Conservation (phyloP, 1,284 basidiomycete species). For the Phellinidium pouzarii region DNA sequence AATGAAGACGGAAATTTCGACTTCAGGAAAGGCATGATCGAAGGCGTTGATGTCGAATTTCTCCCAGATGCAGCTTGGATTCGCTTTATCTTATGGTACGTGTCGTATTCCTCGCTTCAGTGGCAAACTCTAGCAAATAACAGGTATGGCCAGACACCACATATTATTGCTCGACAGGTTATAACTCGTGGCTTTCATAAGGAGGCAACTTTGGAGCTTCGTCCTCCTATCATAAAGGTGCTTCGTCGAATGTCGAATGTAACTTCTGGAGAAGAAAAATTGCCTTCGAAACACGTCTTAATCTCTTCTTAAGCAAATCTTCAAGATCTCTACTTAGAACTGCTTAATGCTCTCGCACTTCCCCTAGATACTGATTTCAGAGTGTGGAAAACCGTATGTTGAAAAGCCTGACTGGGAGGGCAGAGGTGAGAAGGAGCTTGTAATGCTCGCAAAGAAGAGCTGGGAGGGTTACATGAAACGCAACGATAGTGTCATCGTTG, state of each 20-base stretch:
- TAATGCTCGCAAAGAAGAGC: slow-evolving; percentile 77
- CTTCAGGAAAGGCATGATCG: slow-evolving; percentile 36
- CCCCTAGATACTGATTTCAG: slow-evolving; percentile 37
- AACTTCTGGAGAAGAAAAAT: slow-evolving; percentile 23
- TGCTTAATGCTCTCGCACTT: slow-evolving; percentile 32
- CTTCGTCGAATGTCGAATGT: slow-evolving; percentile 36
- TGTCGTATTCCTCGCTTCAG: slow-evolving; percentile 15
- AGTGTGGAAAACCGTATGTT: slow-evolving; percentile 84
- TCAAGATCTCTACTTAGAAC: slow-evolving; percentile 33
- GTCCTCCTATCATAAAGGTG: slow-evolving; percentile 64
- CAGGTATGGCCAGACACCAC: slow-evolving; percentile 64
- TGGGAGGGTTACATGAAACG: slow-evolving; percentile 98
- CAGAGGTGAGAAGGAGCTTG: slow-evolving; percentile 78
- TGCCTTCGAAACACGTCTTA: slow-evolving; percentile 31
- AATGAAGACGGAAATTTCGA: slow-evolving; percentile 47
- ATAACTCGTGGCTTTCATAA: slow-evolving; percentile 51
- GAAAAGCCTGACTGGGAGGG: slow-evolving; percentile 98
- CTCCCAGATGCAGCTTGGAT: slow-evolving; percentile 73
- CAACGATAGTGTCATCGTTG: slow-evolving; percentile 98
- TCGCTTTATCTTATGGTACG: slow-evolving; percentile 61
- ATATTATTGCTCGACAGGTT: slow-evolving; percentile 59
- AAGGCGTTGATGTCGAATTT: slow-evolving; percentile 74
- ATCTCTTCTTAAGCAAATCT: slow-evolving; percentile 49
- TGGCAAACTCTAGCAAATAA: slow-evolving; percentile 10
- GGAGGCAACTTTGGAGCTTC: slow-evolving; percentile 66